Evolutionary conservation across 768 basidiomycete genomes (phyloP), one percentile per base, ranked within the genome.

Genomic region (Mycena haematopus): DNA sequence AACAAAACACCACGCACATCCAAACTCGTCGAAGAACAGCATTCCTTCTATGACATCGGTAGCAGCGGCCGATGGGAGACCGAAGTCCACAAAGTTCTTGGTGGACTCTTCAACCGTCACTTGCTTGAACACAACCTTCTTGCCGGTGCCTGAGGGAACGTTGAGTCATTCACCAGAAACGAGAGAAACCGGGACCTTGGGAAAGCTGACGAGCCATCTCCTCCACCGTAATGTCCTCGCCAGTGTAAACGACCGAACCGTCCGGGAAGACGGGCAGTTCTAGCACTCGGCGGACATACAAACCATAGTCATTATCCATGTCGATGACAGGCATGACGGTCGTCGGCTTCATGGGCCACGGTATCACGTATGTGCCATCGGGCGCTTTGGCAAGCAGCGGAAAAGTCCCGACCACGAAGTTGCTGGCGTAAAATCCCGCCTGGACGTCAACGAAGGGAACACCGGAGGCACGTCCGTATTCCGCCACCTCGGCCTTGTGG

Each of bases 401-500:
- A 7, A 35, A 17, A 7, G 17, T 50, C 2, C 6, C 38, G 33
- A 49, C 33, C 25, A n/a, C 6, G 29, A 60, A 65, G 33, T 61
- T 65, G 29, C 2, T 15, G 7, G 54, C 55, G 47, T 61, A 65
- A 1, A 22, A 50, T 25, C 54, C 64, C 15, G 64, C 64, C 25
- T 65, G 64, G 21, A 65, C 64, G 56, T 65, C 44, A 25, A 58
- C 60, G 38, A 65, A 65, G 8, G 64, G 60, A 3, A 57, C 60
- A 5, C 59, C 60, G 1, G 53, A 52, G 11, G 35, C 21, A 9
- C 60, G 50, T 22, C 38, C 64, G 29, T 65, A 58, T 3, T 53
- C 64, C 6, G 64, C 25, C 1, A 65, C 60, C 1, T 3, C 17
- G 6, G 64, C 59, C 31, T 65, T 65, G 25, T 49, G 35, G 29